Conservation (phyloP, 768 basidiomycete genomes). For the Calocybe gangraenosa region DNA sequence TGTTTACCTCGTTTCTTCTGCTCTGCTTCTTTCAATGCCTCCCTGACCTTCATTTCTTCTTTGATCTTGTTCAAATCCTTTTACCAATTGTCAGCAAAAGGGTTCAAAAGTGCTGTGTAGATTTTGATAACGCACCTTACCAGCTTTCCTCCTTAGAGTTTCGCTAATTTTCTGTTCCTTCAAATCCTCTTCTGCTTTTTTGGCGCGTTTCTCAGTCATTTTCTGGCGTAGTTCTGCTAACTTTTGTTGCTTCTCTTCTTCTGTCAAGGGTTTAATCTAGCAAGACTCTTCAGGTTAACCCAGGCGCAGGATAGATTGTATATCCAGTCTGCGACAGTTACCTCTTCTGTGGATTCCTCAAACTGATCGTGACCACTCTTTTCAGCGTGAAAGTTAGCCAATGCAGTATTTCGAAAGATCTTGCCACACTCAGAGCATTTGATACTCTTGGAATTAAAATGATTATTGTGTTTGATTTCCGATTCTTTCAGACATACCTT, state of each 20-base stretch:
- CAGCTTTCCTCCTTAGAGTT: slow-evolving; percentile 77
- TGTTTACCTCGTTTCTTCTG: slow-evolving; percentile 74
- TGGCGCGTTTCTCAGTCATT: slow-evolving; percentile 76
- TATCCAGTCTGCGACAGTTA: slow-evolving; percentile 21
- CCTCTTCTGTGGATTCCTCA: slow-evolving; percentile 94
- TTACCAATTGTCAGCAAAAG: not conserved
- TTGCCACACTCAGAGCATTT: slow-evolving; percentile 84
- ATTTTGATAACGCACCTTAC: slow-evolving; percentile 64
- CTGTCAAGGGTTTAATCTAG: slow-evolving; percentile 90
- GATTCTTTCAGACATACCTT: slow-evolving; percentile 40
- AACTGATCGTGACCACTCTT: slow-evolving; percentile 95
- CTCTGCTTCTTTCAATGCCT: slow-evolving; percentile 80
- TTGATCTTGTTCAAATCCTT: slow-evolving; percentile 73
- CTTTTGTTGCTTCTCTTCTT: slow-evolving; percentile 86
- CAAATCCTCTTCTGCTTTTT: slow-evolving; percentile 67
- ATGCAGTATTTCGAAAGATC: slow-evolving; percentile 77
- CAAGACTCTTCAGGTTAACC: not conserved
- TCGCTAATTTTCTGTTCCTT: slow-evolving; percentile 75
- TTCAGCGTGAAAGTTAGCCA: slow-evolving; percentile 92
- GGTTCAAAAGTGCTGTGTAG: not conserved
- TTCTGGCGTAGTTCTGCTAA: slow-evolving; percentile 75
- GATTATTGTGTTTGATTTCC: not conserved
- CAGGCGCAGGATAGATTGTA: not conserved
- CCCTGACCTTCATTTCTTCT: slow-evolving; percentile 75
- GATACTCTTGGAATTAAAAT: slow-evolving; percentile 54